phyloP scores from a whole-genome alignment of 2,329 filamentous ascomycete genomes.

The Paraconiothyrium brasiliense region DNA sequence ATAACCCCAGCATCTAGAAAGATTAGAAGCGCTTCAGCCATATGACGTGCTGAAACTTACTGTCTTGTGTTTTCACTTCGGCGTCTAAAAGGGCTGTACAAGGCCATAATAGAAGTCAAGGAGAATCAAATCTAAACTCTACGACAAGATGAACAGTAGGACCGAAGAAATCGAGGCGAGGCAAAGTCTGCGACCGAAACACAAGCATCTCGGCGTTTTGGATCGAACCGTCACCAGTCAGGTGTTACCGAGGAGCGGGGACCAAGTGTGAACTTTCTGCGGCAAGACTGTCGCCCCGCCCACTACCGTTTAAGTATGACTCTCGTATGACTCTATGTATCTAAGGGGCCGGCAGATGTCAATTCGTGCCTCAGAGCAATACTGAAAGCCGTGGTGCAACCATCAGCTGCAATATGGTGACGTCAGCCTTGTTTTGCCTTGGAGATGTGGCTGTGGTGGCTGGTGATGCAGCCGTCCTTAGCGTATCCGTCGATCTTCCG shows the following conservation, averaged over 20 bases:
- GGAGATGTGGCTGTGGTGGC: not conserved
- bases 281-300: constrained; percentile 19
- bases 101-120: constrained; percentile 48
- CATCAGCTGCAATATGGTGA: not conserved
- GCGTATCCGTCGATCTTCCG: not conserved
- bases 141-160: not conserved
- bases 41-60: constrained; percentile 43
- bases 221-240: constrained; percentile 39
- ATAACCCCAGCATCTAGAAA: constrained; percentile 67
- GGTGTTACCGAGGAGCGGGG: constrained; percentile 43
- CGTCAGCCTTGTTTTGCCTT: not conserved
- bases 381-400: not conserved
- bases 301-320: constrained; percentile 15
- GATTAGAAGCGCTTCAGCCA: constrained; percentile 21
- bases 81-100: constrained; percentile 54
- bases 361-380: not conserved
- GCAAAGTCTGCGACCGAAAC: not conserved
- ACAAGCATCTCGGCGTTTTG: constrained; percentile 8
- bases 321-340: not conserved
- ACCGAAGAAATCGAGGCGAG: not conserved
- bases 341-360: constrained; percentile 7
- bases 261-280: constrained; percentile 22
- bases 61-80: constrained; percentile 54
- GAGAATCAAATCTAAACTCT: no score
- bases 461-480: not conserved